A percentile compares a stretch with the other conserved stretches of the same genome.
Evolutionary conservation across 208 protist species (phyloP).

Genomic region (Crithidia bombi): DNA sequence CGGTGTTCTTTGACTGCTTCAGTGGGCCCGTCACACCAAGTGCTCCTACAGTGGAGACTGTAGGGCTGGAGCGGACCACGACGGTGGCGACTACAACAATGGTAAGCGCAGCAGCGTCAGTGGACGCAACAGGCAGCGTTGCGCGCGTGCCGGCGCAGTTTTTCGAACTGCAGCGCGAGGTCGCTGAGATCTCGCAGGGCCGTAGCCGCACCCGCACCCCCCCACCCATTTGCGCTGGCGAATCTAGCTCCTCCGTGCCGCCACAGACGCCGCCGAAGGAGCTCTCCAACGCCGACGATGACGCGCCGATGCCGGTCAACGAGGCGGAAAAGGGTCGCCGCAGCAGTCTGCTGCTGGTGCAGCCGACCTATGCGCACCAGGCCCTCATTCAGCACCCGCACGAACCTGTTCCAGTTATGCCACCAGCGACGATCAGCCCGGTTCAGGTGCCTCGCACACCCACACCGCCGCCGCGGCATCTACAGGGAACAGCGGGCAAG

Average conservation of each 20-base stretch:
- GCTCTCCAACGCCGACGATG: neutral
- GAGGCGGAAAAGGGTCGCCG: constrained; percentile 7
- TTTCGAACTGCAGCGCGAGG: constrained; percentile 44
- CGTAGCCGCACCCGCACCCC: constrained; percentile 31
- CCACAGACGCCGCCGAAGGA: neutral
- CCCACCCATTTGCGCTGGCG: constrained; percentile 9
- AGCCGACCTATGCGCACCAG: constrained; percentile 4
- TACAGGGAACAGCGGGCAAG: neutral
- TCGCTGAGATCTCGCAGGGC: constrained; percentile 47
- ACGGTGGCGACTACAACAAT: neutral
- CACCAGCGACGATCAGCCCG: constrained; percentile 17
- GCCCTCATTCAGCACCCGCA: constrained; percentile 49
- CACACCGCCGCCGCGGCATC: constrained; percentile 13
- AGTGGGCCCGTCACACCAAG: constrained; percentile 48
- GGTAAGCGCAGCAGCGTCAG: neutral
- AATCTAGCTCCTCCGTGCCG: constrained; percentile 3
- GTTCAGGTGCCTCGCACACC: constrained; percentile 36
- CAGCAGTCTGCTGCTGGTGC: constrained; percentile 45
- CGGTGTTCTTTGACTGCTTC: constrained; percentile 62
- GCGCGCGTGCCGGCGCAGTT: constrained; percentile 49
- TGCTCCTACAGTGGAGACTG: neutral
- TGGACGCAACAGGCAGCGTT: too few relatives aligned
- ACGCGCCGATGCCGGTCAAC: neutral
- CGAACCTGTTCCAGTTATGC: constrained; percentile 21
- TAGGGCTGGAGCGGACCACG: neutral